Base-by-base conservation (phyloP, 306 rosid species). In the Malus asiatica region DNA sequence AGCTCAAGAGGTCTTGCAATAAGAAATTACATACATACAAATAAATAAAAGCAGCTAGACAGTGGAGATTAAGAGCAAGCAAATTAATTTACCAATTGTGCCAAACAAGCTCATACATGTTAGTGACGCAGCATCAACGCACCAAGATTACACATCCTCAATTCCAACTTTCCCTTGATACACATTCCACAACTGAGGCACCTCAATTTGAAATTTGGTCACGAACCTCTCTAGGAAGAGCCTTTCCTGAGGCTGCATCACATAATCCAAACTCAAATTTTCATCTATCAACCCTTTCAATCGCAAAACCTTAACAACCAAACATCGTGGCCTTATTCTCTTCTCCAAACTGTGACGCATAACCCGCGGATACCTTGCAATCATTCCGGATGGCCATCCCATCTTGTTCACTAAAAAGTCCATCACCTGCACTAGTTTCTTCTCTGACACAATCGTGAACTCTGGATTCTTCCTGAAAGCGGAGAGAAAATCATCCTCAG, bases 301-400 rank as follows among this genome's bases (percentile, higher is more conserved):
- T 5, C 11, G 5, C 68, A 87, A 73, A 71, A 48, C 77, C 10
- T n/a, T 63, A 72, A 78, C 13, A 22, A 83, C 84, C 0, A 29
- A 76, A 80, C 60, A 69, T 77, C 89, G 84, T 0, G 91, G 94
- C 32, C 80, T 22, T 48, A 84, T 35, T 77, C 87, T 78, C 76
- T 51, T 82, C 66, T 79, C 75, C 66, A 87, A 76, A 78, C 93
- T 87, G n/a, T 23, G 29, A 11, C 6, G 4, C 4, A 84, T 9
- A 0, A 82, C 1, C 1, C 0, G 0, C 1, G 89, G 76, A 8
- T 11, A 27, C 22, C 53, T 46, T 6, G 57, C 78, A 80, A 88
- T 59, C 2, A 30, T 20, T 44, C 27, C 14, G 18, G 90, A 5
- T 8, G 53, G 22, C 65, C 46, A 77, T 29, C 85, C 87, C 53